A percentile compares a stretch with the other conserved stretches of the same genome.
phyloP scores from a whole-genome alignment of 495 filamentous ascomycete genomes.

The Sphaerosporella brunnea region DNA sequence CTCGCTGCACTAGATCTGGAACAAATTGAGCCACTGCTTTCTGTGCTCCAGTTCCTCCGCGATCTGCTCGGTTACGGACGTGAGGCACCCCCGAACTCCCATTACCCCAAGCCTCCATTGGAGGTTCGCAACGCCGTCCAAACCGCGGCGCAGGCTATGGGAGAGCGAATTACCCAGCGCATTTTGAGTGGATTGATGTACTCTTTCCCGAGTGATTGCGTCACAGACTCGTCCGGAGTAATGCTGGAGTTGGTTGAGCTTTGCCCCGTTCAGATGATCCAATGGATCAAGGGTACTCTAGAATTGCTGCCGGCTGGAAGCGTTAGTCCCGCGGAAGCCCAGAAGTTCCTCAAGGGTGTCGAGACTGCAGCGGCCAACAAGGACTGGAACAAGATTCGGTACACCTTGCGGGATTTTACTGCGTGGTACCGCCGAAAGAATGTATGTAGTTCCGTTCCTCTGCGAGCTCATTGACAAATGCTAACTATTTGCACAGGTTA shows the following conservation, averaged over 20 bases:
- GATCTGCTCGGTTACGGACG: slow-evolving; percentile 83
- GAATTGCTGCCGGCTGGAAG: slow-evolving; percentile 66
- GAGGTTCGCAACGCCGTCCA: slow-evolving; percentile 57
- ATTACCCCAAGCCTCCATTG: slow-evolving; percentile 39
- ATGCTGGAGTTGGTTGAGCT: slow-evolving; percentile 76
- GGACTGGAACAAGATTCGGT: slow-evolving; percentile 43
- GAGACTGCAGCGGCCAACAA: slow-evolving; percentile 19
- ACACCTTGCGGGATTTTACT: slow-evolving; percentile 87
- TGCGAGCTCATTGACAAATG: too few relatives aligned
- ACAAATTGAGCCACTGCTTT: slow-evolving; percentile 75
- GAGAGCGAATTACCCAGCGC: slow-evolving; percentile 64
- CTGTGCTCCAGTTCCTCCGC: slow-evolving; percentile 81
- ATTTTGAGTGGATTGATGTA: slow-evolving; percentile 97
- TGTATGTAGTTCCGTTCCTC: slow-evolving; percentile 31
- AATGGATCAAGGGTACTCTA: slow-evolving; percentile 68
- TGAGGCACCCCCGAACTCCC: slow-evolving; percentile 48
- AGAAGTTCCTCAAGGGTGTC: slow-evolving; percentile 31
- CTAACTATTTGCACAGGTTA: slow-evolving; percentile 13
- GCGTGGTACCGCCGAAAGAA: slow-evolving; percentile 83
- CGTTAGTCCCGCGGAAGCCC: slow-evolving; percentile 43
- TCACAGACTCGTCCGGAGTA: slow-evolving; percentile 84
- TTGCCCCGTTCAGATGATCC: slow-evolving; percentile 53
- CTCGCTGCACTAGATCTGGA: slow-evolving; percentile 69
- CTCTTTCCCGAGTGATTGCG: slow-evolving; percentile 83
- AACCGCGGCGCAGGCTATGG: slow-evolving; percentile 48